Conservation (phyloP, 2,329 filamentous ascomycete species). For the Ascocoryne sarcoides region DNA sequence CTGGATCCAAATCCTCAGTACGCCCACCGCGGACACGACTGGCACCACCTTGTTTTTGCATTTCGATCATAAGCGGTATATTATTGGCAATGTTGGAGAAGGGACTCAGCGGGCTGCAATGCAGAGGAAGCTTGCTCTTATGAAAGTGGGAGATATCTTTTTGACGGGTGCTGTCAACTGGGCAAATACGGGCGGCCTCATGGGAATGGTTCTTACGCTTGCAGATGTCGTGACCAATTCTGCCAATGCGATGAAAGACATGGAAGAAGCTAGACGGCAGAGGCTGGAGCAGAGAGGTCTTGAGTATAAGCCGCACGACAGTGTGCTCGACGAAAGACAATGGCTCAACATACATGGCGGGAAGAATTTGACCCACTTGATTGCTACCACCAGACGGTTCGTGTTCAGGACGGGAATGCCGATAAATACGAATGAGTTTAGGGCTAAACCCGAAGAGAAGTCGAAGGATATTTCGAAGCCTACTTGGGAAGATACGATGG, state of each 20-base stretch:
- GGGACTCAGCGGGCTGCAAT: conserved; percentile 69
- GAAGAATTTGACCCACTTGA: conserved; percentile 67
- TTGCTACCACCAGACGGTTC: conserved; percentile 79
- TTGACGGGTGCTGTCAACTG: conserved; percentile 71
- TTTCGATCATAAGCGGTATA: conserved; percentile 72
- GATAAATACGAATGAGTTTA: conserved; percentile 61
- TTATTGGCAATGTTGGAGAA: conserved; percentile 77
- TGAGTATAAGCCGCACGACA: conserved; percentile 12
- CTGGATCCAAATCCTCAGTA: conserved; percentile 68
- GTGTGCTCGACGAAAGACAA: conserved; percentile 23
- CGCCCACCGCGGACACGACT: conserved; percentile 79
- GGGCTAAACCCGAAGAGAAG: conserved; percentile 2
- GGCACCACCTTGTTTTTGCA: conserved; percentile 71
- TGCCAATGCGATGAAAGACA: conserved; percentile 35
- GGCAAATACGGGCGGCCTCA: conserved; percentile 68
- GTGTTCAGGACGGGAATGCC: conserved; percentile 79
- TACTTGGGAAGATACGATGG: conserved; percentile 65
- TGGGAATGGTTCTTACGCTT: conserved; percentile 78
- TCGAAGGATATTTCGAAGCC: conserved; percentile 38
- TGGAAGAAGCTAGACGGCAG: conserved; percentile 29
- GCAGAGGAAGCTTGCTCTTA: conserved; percentile 51
- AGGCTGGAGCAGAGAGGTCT: conserved; percentile 1
- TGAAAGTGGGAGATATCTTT: conserved; percentile 69
- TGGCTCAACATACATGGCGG: conserved; percentile 66
- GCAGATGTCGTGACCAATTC: conserved; percentile 54